phyloP scores from a whole-genome alignment of 2,329 filamentous ascomycete genomes.

The Aspergillus costaricaensis region DNA sequence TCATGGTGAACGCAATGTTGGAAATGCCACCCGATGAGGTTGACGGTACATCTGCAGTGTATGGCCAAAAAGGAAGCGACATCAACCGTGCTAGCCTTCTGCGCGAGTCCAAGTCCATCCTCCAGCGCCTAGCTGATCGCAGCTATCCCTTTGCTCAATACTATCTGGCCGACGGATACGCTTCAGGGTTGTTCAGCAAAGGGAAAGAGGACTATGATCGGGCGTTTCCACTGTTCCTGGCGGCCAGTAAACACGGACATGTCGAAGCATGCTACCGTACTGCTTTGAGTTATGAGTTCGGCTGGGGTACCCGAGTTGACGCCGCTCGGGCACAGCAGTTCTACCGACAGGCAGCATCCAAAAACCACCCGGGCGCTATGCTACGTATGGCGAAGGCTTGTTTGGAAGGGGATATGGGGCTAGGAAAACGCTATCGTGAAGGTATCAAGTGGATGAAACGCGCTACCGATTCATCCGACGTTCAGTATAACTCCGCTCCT shows the following conservation, averaged over 20 bases:
- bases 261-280: conserved; percentile 93
- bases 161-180: conserved; percentile 91
- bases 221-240: conserved; percentile 87
- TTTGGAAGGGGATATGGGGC: conserved; percentile 81
- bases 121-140: conserved; percentile 80
- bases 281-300: conserved; percentile 95
- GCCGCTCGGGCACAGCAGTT: conserved; percentile 92
- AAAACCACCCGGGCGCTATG: conserved; percentile 94
- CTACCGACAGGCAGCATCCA: conserved; percentile 84
- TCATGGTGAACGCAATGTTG: conserved; percentile 85
- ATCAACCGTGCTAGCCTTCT: conserved; percentile 68
- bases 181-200: conserved; percentile 92
- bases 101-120: conserved; percentile 82
- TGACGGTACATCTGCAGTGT: conserved; percentile 27
- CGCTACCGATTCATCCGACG: conserved; percentile 83
- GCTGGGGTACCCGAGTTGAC: conserved; percentile 91
- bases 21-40: conserved; percentile 64
- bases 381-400: conserved; percentile 89
- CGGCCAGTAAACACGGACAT: conserved; percentile 95
- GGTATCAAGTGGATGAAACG: conserved; percentile 96
- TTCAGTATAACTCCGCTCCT: conserved; percentile 88
- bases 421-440: conserved; percentile 80
- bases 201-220: conserved; percentile 88
- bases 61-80: conserved; percentile 29
- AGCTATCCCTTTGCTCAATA: conserved; percentile 98